A percentile compares a stretch with the other conserved stretches of the same genome.
phyloP scores from a whole-genome alignment of 2,329 filamentous ascomycete genomes.

The Penicillium sp. region DNA sequence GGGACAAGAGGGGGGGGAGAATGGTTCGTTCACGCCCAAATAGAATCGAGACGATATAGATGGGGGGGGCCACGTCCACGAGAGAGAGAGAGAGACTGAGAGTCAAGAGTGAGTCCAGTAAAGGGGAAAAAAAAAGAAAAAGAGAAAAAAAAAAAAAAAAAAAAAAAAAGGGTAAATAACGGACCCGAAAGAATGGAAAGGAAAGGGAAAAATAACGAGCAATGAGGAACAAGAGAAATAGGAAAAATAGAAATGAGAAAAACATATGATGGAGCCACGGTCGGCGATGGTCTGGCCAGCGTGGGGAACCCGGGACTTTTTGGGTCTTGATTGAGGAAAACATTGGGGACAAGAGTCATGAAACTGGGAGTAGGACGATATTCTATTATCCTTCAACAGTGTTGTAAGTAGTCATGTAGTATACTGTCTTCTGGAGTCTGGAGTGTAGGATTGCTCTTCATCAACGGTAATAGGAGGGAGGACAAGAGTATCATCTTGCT shows the following conservation, averaged over 20 bases:
- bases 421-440: no score
- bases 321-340: background rate
- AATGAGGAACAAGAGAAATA: background rate
- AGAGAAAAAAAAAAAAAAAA: background rate
- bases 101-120: background rate
- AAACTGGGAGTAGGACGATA: no score
- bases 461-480: background rate
- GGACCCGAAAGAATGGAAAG: constrained; percentile 5
- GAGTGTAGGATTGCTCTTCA: no score
- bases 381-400: no score
- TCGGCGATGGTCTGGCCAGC: constrained; percentile 19
- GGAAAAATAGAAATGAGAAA: background rate
- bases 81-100: background rate
- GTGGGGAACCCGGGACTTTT: constrained; percentile 7
- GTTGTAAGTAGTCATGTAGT: no score
- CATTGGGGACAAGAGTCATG: background rate
- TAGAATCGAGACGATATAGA: background rate
- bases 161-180: constrained; percentile 7
- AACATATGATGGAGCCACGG: constrained; percentile 14
- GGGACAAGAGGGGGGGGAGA: background rate
- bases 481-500: background rate
- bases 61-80: background rate
- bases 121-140: background rate
- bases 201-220: background rate
- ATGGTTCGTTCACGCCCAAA: no score